A percentile compares a stretch with the other conserved stretches of the same genome.
These are phyloP conservation scores for Zopfia rhizophila DNA, from an alignment of 2,329 filamentous ascomycete species.

Conservation along the genomic window DNA sequence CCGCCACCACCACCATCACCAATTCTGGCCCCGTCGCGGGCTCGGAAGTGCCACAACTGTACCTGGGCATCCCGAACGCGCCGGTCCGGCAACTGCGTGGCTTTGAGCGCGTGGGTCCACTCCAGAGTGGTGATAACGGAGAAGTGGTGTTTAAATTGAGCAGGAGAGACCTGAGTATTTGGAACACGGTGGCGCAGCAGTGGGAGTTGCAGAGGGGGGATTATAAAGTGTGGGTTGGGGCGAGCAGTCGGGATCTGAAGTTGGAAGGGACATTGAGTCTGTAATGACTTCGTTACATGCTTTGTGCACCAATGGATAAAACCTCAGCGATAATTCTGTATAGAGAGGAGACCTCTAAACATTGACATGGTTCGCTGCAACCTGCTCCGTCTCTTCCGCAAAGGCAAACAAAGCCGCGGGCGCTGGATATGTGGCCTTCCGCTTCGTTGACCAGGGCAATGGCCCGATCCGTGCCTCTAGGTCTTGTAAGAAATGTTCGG, in stretches of 20 bases:
- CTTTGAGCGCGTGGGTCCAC: slow-evolving; percentile 77
- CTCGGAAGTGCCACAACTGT: slow-evolving; percentile 77
- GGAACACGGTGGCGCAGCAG: slow-evolving; percentile 79
- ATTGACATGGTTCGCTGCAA: too few relatives aligned
- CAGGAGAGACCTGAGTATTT: slow-evolving; percentile 84
- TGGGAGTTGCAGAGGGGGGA: slow-evolving; percentile 67
- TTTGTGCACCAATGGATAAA: too few relatives aligned
- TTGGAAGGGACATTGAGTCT: slow-evolving; percentile 29
- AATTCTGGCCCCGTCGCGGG: slow-evolving; percentile 74
- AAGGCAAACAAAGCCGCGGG: too few relatives aligned
- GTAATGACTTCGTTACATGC: too few relatives aligned
- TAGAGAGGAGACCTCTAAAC: too few relatives aligned
- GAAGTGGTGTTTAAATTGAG: slow-evolving; percentile 74
- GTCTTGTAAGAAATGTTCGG: too few relatives aligned
- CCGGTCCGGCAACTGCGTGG: slow-evolving; percentile 72
- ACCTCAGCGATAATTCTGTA: too few relatives aligned
- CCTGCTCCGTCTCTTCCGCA: too few relatives aligned
- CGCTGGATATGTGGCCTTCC: too few relatives aligned
- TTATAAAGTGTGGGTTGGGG: slow-evolving; percentile 46
- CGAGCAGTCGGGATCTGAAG: slow-evolving; percentile 49
- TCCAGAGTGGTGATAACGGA: slow-evolving; percentile 72
- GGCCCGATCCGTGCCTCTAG: too few relatives aligned
- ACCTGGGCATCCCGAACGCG: slow-evolving; percentile 72
- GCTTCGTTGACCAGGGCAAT: too few relatives aligned
- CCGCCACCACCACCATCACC: slow-evolving; percentile 70